Evolutionary conservation across 1,284 basidiomycete genomes (phyloP).

Genomic region (Ganoderma leucocontextum): DNA sequence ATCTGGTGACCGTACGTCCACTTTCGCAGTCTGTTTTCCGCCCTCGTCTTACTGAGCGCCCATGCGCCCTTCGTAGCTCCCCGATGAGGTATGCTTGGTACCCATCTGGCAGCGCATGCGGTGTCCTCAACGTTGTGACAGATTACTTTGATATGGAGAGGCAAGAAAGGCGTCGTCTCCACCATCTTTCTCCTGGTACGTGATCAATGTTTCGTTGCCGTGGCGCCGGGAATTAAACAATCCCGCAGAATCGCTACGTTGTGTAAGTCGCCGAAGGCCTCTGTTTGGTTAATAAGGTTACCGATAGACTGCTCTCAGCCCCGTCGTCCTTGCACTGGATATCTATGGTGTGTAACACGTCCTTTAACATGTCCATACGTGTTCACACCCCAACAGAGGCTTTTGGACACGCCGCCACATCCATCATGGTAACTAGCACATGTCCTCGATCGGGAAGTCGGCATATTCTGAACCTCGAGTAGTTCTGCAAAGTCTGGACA

Average conservation of each 20-base stretch:
- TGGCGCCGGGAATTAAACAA: background rate
- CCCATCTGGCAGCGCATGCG: no score
- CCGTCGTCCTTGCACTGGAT: constrained; percentile 41
- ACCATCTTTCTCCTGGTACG: constrained; percentile 42
- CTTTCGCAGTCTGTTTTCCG: background rate
- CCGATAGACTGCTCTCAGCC: constrained; percentile 27
- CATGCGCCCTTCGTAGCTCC: constrained; percentile 31
- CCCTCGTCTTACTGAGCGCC: constrained; percentile 6
- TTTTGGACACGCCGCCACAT: constrained; percentile 29
- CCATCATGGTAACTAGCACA: constrained; percentile 27
- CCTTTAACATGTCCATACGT: background rate
- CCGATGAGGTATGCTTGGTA: constrained; percentile 37
- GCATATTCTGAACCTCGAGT: background rate
- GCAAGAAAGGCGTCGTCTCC: constrained; percentile 39
- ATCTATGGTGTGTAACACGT: constrained; percentile 37
- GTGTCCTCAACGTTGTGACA: constrained; percentile 17
- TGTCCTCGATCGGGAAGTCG: background rate
- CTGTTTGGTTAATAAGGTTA: constrained; percentile 4
- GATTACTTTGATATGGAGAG: constrained; percentile 41
- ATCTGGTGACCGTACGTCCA: constrained; percentile 39
- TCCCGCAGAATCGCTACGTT: constrained; percentile 41
- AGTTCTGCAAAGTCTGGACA: constrained; percentile 45
- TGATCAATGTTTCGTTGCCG: background rate
- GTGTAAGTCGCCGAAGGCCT: constrained; percentile 33
- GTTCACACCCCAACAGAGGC: constrained; percentile 26